These are phyloP conservation scores for Tulasnella sp. DNA, from an alignment of 768 basidiomycete genomes.

Conservation along the genomic window DNA sequence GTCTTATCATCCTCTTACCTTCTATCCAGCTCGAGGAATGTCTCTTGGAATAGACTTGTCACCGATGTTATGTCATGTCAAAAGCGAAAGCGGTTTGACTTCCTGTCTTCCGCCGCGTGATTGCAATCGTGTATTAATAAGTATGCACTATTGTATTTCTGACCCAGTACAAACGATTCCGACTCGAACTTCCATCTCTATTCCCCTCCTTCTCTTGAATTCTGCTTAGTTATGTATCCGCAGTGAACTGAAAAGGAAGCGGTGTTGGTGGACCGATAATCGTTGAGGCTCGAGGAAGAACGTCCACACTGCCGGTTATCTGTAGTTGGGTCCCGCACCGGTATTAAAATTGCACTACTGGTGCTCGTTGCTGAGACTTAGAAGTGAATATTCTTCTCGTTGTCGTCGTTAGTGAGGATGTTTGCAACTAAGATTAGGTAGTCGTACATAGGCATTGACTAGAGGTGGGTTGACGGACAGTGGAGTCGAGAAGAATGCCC, in stretches of 20 bases:
- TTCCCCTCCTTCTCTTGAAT: no score
- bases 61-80: background rate
- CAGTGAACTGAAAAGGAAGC: no score
- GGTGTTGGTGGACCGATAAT: no score
- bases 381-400: no score
- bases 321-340: no score
- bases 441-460: slow-evolving; percentile 13
- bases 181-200: no score
- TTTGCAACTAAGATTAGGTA: slow-evolving; percentile 17
- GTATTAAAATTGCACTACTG: no score
- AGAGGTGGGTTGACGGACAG: background rate
- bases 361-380: no score
- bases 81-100: background rate
- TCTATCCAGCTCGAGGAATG: background rate
- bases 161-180: background rate
- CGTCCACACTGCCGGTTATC: no score
- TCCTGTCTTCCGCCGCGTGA: background rate
- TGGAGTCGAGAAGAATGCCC: background rate
- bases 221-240: no score
- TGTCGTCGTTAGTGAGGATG: slow-evolving; percentile 3
- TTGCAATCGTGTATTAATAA: no score
- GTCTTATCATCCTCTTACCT: background rate
- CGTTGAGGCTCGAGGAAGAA: no score
- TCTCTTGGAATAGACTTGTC: background rate
- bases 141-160: background rate